phyloP scores from a whole-genome alignment of 2,329 filamentous ascomycete genomes.

The Fusarium floridanum region DNA sequence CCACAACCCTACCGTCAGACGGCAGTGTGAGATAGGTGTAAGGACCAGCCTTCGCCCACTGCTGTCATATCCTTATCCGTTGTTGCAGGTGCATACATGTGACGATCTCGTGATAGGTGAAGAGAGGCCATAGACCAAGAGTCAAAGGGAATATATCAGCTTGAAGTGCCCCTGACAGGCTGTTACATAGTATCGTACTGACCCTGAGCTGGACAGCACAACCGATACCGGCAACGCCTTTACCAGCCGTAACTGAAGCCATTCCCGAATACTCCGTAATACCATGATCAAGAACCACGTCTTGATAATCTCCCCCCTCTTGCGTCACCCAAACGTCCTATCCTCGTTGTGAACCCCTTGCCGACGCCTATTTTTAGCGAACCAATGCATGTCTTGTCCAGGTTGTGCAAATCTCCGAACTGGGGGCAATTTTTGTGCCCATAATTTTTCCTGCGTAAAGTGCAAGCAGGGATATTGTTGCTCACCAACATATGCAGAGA shows the following conservation, averaged over 20 bases:
- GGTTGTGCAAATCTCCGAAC: slow-evolving; percentile 1
- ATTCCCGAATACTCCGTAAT: background rate
- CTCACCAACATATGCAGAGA: background rate
- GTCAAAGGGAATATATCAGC: slow-evolving; percentile 52
- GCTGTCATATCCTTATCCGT: slow-evolving; percentile 22
- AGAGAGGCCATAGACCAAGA: slow-evolving; percentile 57
- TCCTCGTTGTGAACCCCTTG: background rate
- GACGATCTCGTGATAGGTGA: slow-evolving; percentile 53
- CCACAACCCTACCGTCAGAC: too few species aligned
- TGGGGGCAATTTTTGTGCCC: background rate
- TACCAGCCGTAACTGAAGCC: background rate
- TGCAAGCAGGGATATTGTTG: background rate
- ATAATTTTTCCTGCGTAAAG: background rate
- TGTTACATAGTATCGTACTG: slow-evolving; percentile 15
- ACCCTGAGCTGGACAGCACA: background rate
- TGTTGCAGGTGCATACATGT: slow-evolving; percentile 49
- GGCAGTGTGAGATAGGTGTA: too few species aligned
- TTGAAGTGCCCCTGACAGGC: background rate
- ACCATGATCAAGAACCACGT: background rate
- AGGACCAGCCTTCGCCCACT: slow-evolving; percentile 24
- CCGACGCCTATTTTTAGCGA: background rate
- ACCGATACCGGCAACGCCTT: background rate
- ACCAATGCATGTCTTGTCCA: background rate
- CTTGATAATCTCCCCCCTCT: background rate
- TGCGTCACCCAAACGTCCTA: background rate